Evolutionary conservation across 768 basidiomycete genomes (phyloP).

Genomic region (Chalciporus chontae): DNA sequence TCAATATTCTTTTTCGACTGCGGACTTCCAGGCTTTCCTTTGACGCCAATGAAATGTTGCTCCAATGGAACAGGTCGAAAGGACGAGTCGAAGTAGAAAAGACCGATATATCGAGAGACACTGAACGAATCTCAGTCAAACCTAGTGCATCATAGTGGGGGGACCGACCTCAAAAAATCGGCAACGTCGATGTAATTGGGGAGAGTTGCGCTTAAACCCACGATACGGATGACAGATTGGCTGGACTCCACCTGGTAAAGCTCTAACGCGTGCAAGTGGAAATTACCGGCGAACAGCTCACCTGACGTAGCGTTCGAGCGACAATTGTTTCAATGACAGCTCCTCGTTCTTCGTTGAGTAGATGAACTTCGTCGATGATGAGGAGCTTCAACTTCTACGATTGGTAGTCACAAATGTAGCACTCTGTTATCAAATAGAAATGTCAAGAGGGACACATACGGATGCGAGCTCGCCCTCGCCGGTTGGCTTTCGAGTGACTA

Average conservation of each 20-base stretch:
- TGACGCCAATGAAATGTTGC: conserved; percentile 93
- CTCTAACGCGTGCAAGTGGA: not conserved
- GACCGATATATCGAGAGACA: conserved; percentile 78
- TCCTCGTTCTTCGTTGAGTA: conserved; percentile 96
- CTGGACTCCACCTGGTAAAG: conserved; percentile 81
- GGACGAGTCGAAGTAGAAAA: conserved; percentile 98
- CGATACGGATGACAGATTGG: conserved; percentile 93
- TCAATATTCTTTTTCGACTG: conserved; percentile 85
- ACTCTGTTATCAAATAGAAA: not conserved
- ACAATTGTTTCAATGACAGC: conserved; percentile 99
- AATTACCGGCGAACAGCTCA: conserved; percentile 21
- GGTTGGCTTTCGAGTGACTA: conserved; percentile 94
- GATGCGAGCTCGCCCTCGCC: conserved; percentile 96
- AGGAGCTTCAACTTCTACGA: conserved; percentile 83
- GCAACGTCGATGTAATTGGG: conserved; percentile 97
- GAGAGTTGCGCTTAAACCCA: conserved; percentile 93
- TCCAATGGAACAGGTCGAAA: conserved; percentile 96
- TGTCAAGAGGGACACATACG: conserved; percentile 41
- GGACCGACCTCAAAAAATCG: conserved; percentile 78
- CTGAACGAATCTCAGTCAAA: conserved; percentile 38
- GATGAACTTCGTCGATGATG: conserved; percentile 96
- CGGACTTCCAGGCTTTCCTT: conserved; percentile 77
- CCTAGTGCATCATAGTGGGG: not conserved
- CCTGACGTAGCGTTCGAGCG: conserved; percentile 89
- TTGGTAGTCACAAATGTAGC: not conserved